Evolutionary conservation across 106 monocot species (phyloP), one percentile per base, ranked within the genome.

Genomic region (Chionographis japonica): DNA sequence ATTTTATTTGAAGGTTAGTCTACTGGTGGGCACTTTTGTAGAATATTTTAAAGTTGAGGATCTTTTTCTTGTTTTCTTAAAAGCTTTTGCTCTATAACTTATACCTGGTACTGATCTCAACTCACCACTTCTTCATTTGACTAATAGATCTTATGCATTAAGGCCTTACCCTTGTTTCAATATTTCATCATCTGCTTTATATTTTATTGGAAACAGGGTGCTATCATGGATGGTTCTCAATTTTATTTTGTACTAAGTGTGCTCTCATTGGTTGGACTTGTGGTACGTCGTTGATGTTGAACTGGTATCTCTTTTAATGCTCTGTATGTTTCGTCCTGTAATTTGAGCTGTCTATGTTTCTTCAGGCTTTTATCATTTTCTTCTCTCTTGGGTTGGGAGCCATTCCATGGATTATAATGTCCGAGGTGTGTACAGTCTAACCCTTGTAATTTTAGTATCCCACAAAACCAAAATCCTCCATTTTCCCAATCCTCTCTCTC

Each of bases 341-440:
- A n/a, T 35, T 57, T 76, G 35, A 59, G 19, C 37, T 61, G 37
- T 51, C 79, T 77, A 4, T 75, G 27, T 69, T 77, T 56, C 9
- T 53, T 60, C 71, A 95, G 94, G 83, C 80, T 72, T 88, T 60
- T 79, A 83, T 91, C 0, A 79, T 95, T 81, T 64, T 83, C 39
- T 91, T 88, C 66, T 95, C 91, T 67, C 79, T 95, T 81, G 94
- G 94, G 63, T 38, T 95, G 61, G 94, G 91, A 63, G 88, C 91
- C 54, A 91, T 88, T 81, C 94, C 94, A 68, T 95, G 94, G 94
- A 66, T 95, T 50, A 95, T 95, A 56, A 95, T 95, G 94, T 95
- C 94, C 52, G 94, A 95, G 94, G 94, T 91, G 68, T 35, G 74
- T 49, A 54, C 50, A 52, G 4, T 49, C 50, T 58, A 62, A 4